Evolutionary conservation across 1,284 basidiomycete species (phyloP).

Genomic region (Cryptococcus deneoformans): DNA sequence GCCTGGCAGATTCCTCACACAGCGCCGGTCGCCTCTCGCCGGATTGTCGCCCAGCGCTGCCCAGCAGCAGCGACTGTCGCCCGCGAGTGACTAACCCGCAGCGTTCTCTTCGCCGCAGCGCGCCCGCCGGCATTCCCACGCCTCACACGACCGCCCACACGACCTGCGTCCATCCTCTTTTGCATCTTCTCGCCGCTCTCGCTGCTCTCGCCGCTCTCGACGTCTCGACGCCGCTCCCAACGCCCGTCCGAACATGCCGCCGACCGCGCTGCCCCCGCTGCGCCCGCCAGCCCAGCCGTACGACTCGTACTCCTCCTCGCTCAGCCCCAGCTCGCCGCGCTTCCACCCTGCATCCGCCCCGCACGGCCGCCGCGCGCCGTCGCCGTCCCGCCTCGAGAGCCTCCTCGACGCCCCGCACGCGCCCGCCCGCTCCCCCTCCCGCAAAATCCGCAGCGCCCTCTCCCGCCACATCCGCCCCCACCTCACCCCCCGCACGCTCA

Average conservation of each 20-base stretch:
- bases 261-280: neutral
- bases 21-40: no score
- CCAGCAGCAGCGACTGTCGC: no score
- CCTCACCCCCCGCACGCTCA: slow-evolving; percentile 18
- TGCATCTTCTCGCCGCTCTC: neutral
- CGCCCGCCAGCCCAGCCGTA: neutral
- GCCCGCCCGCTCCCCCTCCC: neutral
- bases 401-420: neutral
- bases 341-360: neutral
- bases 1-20: no score
- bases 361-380: slow-evolving; percentile 3
- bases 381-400: slow-evolving; percentile 4
- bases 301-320: slow-evolving; percentile 8
- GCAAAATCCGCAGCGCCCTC: neutral
- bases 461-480: slow-evolving; percentile 7
- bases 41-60: no score
- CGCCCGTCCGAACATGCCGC: no score
- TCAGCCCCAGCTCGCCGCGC: slow-evolving; percentile 9
- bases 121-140: no score
- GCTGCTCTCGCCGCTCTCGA: neutral
- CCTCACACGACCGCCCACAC: no score
- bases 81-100: no score
- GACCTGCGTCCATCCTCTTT: neutral
- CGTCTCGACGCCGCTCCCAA: neutral
- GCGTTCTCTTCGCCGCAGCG: no score